Evolutionary conservation across 2,329 filamentous ascomycete species (phyloP).

Genomic region (Fusarium floridanum): DNA sequence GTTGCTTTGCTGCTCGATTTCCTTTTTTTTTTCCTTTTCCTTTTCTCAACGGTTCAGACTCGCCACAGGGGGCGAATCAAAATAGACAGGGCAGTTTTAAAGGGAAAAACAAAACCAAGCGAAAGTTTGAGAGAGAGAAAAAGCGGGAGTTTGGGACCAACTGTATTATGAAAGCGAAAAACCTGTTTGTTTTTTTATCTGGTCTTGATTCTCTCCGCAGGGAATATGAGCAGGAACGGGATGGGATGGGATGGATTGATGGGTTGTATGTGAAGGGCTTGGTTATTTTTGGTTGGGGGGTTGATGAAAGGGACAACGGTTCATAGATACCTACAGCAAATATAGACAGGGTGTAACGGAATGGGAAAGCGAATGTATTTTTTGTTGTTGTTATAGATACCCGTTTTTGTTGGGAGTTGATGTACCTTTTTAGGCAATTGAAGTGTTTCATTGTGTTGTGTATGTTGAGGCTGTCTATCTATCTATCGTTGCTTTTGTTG

Average conservation of each 20-base stretch:
- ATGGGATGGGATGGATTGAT: not conserved
- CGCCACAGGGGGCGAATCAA: constrained; percentile 26
- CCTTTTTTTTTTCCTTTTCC: not conserved
- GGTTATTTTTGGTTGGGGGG: not conserved
- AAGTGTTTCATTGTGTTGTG: not conserved
- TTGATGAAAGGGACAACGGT: constrained; percentile 6
- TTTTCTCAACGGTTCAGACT: constrained; percentile 15
- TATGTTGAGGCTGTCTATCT: not conserved
- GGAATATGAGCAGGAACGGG: constrained; percentile 5
- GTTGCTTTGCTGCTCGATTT: constrained; percentile 21
- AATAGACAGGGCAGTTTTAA: constrained; percentile 33
- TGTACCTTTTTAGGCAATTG: not conserved
- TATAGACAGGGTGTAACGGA: constrained; percentile 27
- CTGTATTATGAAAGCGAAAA: constrained; percentile 24
- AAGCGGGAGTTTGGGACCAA: constrained; percentile 23
- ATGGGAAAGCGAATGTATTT: constrained; percentile 6
- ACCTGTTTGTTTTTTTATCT: constrained; percentile 12
- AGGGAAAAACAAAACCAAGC: constrained; percentile 23
- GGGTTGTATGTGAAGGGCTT: not conserved
- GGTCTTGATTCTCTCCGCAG: constrained; percentile 5
- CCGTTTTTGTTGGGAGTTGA: constrained; percentile 12
- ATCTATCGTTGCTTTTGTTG: not conserved
- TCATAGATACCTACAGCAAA: constrained; percentile 33
- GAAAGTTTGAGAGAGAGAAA: constrained; percentile 1
- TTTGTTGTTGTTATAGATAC: constrained; percentile 7